Base-by-base conservation (phyloP, 495 filamentous ascomycete species). In the Hypoxylon lenormandii region DNA sequence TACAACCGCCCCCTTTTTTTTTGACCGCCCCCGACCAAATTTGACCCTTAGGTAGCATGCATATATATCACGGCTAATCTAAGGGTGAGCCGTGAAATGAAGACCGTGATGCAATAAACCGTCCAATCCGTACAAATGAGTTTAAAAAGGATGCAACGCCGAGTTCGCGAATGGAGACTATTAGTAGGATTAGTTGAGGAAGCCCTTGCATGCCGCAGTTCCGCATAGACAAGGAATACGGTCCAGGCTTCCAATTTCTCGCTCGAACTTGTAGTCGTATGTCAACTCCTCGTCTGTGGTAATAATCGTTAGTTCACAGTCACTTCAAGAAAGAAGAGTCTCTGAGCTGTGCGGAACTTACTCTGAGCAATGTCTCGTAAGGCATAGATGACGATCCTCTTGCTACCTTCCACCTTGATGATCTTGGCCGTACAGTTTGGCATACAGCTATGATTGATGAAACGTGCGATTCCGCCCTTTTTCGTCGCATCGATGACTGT, bases 181-280 rank as follows among this genome's bases (percentile, higher is more conserved):
- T 28, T 58, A 42, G 55, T 21, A 19, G 45, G 38, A 75, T 88
- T 85, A 98, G 79, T 98, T 98, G 80, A 98, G 91, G 82, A 98
- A 98, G 54, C 95, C 95, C 84, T 98, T 98, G 82, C 95, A 98
- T 16, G 91, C 92, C 8, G 91, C 88, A 37, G 94, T 96, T 47
- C 95, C 95, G 80, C 95, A 98, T 37, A 98, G 87, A 80, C 95
- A 98, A 19, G 95, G 95, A 69, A 98, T 97, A 60, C 95, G 92
- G 79, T 98, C 96, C 66, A 92, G 88, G 70, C 91, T 94, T 64
- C 91, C 92, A 76, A 96, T 91, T 77, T 98, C 95, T 68, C 96
- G 90, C 83, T 98, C 95, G 78, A 98, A 98, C 80, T 98, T 98
- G 86, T 98, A 98, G 83, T 98, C 95, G 83, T 98, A 98, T 3